Conservation (phyloP, 768 basidiomycete species). For the Leccinum subgranulosum region DNA sequence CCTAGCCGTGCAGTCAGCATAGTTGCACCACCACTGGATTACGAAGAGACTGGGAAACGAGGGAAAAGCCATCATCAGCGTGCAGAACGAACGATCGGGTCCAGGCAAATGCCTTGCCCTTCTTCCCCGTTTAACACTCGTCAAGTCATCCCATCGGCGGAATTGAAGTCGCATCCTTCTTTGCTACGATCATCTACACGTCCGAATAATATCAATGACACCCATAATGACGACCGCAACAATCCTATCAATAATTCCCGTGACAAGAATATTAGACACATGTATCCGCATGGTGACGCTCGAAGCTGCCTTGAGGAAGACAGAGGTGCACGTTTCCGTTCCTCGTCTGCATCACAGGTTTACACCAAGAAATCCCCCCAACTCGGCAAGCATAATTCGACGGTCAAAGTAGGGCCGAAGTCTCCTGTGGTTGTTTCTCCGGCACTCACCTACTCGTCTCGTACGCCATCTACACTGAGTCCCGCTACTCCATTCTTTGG, state of each 20-base stretch:
- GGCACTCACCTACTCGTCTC: constrained; percentile 64
- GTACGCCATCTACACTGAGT: constrained; percentile 63
- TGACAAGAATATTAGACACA: constrained; percentile 18
- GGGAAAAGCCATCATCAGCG: constrained; percentile 10
- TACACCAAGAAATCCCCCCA: constrained; percentile 13
- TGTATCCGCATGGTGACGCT: constrained; percentile 22
- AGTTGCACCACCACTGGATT: constrained; percentile 25
- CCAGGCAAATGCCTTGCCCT: constrained; percentile 1
- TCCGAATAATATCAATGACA: constrained; percentile 23
- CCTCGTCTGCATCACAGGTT: constrained; percentile 10
- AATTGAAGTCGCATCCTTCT: constrained; percentile 8
- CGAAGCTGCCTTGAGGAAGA: constrained; percentile 3
- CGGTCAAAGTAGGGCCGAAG: constrained; percentile 29
- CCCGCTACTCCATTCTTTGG: constrained; percentile 72
- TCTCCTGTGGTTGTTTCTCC: constrained; percentile 64
- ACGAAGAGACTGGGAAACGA: constrained; percentile 16
- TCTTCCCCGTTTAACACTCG: constrained; percentile 6
- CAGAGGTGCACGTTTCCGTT: constrained; percentile 4
- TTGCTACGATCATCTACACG: constrained; percentile 18
- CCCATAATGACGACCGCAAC: constrained; percentile 21
- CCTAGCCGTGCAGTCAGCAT: constrained; percentile 31
- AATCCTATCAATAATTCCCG: constrained; percentile 19
- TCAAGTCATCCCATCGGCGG: constrained; percentile 4
- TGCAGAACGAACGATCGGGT: constrained; percentile 1
- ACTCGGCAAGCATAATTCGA: constrained; percentile 12